A percentile compares a stretch with the other conserved stretches of the same genome.
phyloP scores from a whole-genome alignment of 2,329 filamentous ascomycete genomes.

The Fusarium haematococcum region DNA sequence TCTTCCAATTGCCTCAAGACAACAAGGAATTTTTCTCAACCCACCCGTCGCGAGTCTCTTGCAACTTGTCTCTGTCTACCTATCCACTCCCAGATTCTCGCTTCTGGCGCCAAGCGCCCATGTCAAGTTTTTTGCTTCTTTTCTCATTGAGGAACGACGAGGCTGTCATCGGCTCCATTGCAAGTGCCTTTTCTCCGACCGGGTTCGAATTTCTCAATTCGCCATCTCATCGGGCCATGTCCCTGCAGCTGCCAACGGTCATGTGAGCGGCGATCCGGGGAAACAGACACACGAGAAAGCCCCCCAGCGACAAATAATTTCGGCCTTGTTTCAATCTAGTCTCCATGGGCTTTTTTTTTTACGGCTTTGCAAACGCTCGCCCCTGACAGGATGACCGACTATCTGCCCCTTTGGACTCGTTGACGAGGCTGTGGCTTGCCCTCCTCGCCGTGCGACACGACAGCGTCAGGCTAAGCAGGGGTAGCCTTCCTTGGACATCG shows the following conservation, averaged over 20 bases:
- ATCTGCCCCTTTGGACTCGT: not conserved
- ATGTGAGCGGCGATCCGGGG: conserved; percentile 38
- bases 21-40: not conserved
- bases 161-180: not conserved
- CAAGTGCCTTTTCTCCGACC: not conserved
- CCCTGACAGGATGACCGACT: not conserved
- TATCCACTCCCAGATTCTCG: not conserved
- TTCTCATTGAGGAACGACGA: not conserved
- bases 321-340: not conserved
- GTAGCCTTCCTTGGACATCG: not conserved
- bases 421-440: not conserved
- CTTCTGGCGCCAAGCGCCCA: not conserved
- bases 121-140: not conserved
- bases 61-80: not conserved
- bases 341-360: not conserved
- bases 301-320: not conserved
- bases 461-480: not conserved
- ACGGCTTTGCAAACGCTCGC: not conserved
- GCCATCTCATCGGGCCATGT: conserved; percentile 10
- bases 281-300: not conserved
- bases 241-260: conserved; percentile 39
- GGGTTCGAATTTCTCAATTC: conserved; percentile 4
- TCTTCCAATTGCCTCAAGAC: not conserved
- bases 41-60: not conserved
- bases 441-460: not conserved